These are phyloP conservation scores for Mycosphaerella sp. DNA, from an alignment of 2,329 filamentous ascomycete genomes.

Conservation along the genomic window DNA sequence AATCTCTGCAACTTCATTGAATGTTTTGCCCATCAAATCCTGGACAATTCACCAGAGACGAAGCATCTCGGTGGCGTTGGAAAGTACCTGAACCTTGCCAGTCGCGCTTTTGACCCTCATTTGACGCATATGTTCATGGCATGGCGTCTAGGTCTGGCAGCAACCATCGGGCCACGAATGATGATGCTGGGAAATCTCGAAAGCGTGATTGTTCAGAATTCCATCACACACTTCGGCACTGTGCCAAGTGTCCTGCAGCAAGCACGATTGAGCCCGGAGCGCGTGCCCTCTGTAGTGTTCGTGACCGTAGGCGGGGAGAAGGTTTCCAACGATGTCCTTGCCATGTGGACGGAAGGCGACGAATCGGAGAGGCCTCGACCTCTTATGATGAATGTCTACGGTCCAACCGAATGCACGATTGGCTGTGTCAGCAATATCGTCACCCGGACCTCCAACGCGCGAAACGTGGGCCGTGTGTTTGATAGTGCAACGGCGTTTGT, in stretches of 20 bases:
- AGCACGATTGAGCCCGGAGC: conserved; percentile 1
- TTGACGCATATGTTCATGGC: conserved; percentile 6
- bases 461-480: conserved; percentile 11
- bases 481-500: conserved; percentile 13
- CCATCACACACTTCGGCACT: background rate
- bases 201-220: background rate
- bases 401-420: background rate
- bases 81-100: conserved; percentile 5
- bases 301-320: conserved; percentile 3
- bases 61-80: background rate
- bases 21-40: background rate
- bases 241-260: conserved; percentile 4
- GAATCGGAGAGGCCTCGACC: background rate
- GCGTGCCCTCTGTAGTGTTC: background rate
- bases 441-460: background rate
- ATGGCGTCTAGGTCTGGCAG: conserved; percentile 5
- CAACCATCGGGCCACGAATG: background rate
- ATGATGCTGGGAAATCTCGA: background rate
- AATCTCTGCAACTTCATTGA: background rate
- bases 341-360: background rate
- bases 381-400: conserved; percentile 2
- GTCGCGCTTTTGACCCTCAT: conserved; percentile 2
- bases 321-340: conserved; percentile 6
- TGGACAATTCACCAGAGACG: background rate
- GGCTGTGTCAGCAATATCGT: background rate